Evolutionary conservation across 345 rosid species (phyloP).

Genomic region (Trapa bicornis): DNA sequence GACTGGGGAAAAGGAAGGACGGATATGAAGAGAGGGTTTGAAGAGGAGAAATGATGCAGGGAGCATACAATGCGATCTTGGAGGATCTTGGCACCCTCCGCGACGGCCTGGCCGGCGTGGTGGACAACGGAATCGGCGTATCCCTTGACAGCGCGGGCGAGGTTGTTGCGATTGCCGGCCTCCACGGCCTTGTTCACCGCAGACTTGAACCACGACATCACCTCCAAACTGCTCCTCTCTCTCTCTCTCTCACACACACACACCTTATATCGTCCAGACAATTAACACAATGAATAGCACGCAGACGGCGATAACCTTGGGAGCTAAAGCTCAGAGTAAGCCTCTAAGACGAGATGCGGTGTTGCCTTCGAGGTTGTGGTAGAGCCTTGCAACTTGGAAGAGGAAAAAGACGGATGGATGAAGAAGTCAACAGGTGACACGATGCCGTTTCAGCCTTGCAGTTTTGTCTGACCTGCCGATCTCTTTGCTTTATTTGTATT

Average conservation of each 20-base stretch:
- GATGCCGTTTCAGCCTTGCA: neutral
- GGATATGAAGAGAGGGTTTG: neutral
- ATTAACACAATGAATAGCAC: neutral
- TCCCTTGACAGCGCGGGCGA: constrained; percentile 77
- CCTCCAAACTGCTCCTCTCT: neutral
- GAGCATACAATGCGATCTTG: constrained; percentile 82
- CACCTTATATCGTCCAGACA: neutral
- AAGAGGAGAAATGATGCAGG: constrained; percentile 3
- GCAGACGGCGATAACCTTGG: neutral
- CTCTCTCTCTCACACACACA: neutral
- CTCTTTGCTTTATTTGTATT: neutral
- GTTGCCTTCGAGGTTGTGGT: neutral
- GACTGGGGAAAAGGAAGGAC: neutral
- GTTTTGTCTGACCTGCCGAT: neutral
- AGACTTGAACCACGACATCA: constrained; percentile 75
- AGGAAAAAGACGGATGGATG: neutral
- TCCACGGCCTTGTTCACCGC: constrained; percentile 95
- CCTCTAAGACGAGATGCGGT: neutral
- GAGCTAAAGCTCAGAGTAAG: neutral
- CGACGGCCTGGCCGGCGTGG: constrained; percentile 94
- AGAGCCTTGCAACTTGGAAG: neutral
- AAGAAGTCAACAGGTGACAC: neutral
- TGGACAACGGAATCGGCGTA: constrained; percentile 93
- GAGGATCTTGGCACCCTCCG: constrained; percentile 88
- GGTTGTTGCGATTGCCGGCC: constrained; percentile 84